A percentile compares a stretch with the other conserved stretches of the same genome.
Evolutionary conservation across 2,329 filamentous ascomycete genomes (phyloP).

Genomic region (Ophiostoma populinum): DNA sequence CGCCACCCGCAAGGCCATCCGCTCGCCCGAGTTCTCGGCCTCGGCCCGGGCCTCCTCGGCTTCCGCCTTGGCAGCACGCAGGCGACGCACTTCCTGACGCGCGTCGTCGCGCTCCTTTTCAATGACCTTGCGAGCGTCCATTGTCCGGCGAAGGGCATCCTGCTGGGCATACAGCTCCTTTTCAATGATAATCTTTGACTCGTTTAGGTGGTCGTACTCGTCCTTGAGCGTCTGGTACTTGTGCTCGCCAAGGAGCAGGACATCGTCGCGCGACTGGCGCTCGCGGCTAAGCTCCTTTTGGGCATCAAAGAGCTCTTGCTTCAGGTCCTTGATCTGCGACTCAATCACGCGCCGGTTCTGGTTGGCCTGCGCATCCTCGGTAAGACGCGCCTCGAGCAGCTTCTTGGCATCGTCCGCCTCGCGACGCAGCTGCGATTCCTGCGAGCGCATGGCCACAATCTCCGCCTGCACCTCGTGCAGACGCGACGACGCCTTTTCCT

Average conservation of each 20-base stretch:
- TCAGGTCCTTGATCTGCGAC: conserved; percentile 72
- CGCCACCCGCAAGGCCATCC: conserved; percentile 58
- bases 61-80: conserved; percentile 69
- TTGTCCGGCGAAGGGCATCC: conserved; percentile 72
- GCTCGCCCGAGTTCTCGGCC: conserved; percentile 66
- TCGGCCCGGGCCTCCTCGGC: conserved; percentile 74
- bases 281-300: conserved; percentile 84
- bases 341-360: conserved; percentile 72
- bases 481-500: conserved; percentile 58
- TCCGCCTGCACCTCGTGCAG: conserved; percentile 79
- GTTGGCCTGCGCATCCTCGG: conserved; percentile 71
- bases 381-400: conserved; percentile 72
- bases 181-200: conserved; percentile 92
- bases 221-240: conserved; percentile 68
- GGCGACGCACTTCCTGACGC: conserved; percentile 63
- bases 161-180: conserved; percentile 95
- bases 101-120: conserved; percentile 84
- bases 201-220: conserved; percentile 73
- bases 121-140: conserved; percentile 60
- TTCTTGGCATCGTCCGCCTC: conserved; percentile 80
- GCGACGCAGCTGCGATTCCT: conserved; percentile 68
- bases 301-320: conserved; percentile 65
- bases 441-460: conserved; percentile 68
- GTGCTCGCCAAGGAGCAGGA: conserved; percentile 77
- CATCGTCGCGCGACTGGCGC: conserved; percentile 84